phyloP scores from a whole-genome alignment of 2,329 filamentous ascomycete species.

The Dactylellina sp. region DNA sequence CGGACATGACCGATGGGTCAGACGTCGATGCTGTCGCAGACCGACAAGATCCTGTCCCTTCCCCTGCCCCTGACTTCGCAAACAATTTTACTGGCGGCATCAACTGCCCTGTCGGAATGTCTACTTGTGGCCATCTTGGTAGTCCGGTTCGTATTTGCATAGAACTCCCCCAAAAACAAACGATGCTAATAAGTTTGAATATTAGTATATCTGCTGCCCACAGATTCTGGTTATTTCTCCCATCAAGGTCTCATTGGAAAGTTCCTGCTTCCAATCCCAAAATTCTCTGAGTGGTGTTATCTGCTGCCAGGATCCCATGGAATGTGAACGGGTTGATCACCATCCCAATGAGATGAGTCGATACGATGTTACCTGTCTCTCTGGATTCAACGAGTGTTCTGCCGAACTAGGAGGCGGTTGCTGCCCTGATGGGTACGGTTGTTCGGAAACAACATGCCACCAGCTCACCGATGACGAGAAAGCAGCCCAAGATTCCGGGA shows the following conservation, averaged over 20 bases:
- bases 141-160: conserved; percentile 20
- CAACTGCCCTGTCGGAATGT: conserved; percentile 16
- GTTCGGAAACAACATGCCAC: conserved; percentile 6
- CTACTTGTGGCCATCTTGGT: conserved; percentile 22
- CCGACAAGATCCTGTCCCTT: not conserved
- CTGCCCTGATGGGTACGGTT: conserved; percentile 27
- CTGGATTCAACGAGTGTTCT: conserved; percentile 24
- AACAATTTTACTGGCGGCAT: not conserved
- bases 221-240: conserved; percentile 37
- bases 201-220: conserved; percentile 46
- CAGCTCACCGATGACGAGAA: not conserved
- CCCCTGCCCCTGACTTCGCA: not conserved
- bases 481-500: not conserved
- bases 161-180: not conserved
- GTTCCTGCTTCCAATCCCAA: conserved; percentile 25
- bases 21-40: not conserved
- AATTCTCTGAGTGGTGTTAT: conserved; percentile 10
- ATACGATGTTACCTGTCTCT: not conserved
- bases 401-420: conserved; percentile 38
- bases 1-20: not conserved
- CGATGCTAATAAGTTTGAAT: not conserved
- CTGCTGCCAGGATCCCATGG: conserved; percentile 32
- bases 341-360: conserved; percentile 1
- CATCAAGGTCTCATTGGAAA: conserved; percentile 23
- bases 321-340: conserved; percentile 29